These are phyloP conservation scores for Pyricularia sp. DNA, from an alignment of 2,329 filamentous ascomycete species.

Conservation along the genomic window DNA sequence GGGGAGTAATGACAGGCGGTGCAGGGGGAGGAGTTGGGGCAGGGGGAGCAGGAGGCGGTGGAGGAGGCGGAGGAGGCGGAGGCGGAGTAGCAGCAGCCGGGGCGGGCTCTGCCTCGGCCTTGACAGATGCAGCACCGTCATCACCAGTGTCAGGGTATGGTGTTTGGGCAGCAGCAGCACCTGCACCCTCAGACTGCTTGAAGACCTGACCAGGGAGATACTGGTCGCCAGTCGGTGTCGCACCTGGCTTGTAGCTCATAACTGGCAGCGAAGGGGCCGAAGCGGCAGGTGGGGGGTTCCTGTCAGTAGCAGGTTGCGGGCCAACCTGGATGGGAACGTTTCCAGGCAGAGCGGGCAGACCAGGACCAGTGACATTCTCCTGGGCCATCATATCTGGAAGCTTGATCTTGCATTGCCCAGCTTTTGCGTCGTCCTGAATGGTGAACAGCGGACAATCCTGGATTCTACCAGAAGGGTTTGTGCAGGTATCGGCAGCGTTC, in stretches of 20 bases:
- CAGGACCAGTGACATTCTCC: conserved; percentile 51
- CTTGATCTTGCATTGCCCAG: conserved; percentile 50
- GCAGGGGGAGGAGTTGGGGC: conserved; percentile 8
- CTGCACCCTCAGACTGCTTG: conserved; percentile 6
- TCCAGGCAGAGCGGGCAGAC: conserved; percentile 54
- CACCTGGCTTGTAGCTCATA: conserved; percentile 27
- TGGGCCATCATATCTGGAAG: conserved; percentile 28
- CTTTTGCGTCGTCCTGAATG: conserved; percentile 48
- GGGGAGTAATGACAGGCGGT: conserved; percentile 14
- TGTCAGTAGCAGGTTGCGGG: conserved; percentile 15
- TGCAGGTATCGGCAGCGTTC: conserved; percentile 66
- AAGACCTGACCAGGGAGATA: conserved; percentile 33
- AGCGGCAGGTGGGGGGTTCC: conserved; percentile 10
- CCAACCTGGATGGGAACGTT: conserved; percentile 36
- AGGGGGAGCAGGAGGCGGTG: conserved; percentile 8
- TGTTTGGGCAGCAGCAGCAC: not conserved
- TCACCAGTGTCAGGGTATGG: conserved; percentile 3
- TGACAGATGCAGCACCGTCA: conserved; percentile 7
- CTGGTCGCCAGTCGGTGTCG: conserved; percentile 20
- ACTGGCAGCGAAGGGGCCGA: conserved; percentile 16
- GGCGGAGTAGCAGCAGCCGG: not conserved
- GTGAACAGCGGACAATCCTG: conserved; percentile 68
- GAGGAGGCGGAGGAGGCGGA: conserved; percentile 12
- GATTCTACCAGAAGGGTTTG: conserved; percentile 57
- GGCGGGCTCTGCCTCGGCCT: conserved; percentile 2